phyloP scores from a whole-genome alignment of 1,139 yeast genomes.

The Debaryomyces coudertii region DNA sequence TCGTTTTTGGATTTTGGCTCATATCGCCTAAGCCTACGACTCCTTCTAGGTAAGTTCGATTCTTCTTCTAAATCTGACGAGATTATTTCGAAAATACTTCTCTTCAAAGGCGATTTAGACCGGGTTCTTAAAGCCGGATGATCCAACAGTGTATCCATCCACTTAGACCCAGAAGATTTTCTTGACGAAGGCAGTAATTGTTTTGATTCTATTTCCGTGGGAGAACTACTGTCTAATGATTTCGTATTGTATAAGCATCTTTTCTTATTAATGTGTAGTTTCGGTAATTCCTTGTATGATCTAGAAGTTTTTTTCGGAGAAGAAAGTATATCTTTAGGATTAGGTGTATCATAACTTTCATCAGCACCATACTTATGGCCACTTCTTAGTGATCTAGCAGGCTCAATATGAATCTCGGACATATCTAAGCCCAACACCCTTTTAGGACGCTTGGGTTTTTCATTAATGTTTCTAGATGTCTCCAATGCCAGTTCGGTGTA shows the following conservation, averaged over 20 bases:
- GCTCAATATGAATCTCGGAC: constrained; percentile 24
- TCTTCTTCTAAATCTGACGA: constrained; percentile 25
- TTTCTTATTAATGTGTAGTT: constrained; percentile 4
- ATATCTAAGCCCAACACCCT: constrained; percentile 27
- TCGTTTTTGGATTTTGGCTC: not conserved
- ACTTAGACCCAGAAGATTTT: constrained; percentile 10
- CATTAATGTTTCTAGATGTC: not conserved
- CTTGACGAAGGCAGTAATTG: constrained; percentile 12
- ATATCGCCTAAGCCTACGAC: constrained; percentile 10
- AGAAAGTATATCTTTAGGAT: not conserved
- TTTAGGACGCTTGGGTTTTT: constrained; percentile 8
- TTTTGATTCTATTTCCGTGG: constrained; percentile 5
- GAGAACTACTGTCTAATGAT: constrained; percentile 1
- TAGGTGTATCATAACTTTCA: not conserved
- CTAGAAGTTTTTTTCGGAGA: not conserved
- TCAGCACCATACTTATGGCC: constrained; percentile 24
- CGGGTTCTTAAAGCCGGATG: constrained; percentile 45
- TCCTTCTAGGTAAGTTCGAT: constrained; percentile 14
- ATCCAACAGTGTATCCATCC: constrained; percentile 18
- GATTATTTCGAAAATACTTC: constrained; percentile 33
- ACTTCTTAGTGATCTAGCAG: constrained; percentile 25
- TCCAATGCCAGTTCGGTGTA: not conserved
- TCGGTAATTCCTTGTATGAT: not conserved
- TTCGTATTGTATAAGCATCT: not conserved
- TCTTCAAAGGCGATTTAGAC: constrained; percentile 47